Evolutionary conservation across 164 flowering plant species (phyloP).

Genomic region (Hamamelis virginiana): DNA sequence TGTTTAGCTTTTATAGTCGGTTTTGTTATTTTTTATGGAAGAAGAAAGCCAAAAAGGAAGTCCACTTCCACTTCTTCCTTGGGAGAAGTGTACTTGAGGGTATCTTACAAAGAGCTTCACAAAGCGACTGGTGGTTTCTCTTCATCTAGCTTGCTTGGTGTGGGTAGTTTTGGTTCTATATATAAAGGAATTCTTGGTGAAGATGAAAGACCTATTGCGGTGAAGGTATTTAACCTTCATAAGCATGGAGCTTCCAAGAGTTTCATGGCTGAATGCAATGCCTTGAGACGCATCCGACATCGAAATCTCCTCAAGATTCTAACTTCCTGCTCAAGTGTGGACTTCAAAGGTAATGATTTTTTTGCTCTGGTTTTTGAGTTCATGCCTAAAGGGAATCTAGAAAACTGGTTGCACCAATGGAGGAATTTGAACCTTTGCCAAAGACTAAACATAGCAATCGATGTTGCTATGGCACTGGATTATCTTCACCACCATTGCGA

Average conservation of each 20-base stretch:
- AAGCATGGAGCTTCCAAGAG: background rate
- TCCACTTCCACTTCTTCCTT: background rate
- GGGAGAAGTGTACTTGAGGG: background rate
- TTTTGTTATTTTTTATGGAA: background rate
- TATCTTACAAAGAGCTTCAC: slow-evolving; percentile 12
- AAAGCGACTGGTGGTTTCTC: slow-evolving; percentile 14
- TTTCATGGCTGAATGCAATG: slow-evolving; percentile 6
- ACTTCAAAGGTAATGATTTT: no score
- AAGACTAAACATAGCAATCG: slow-evolving; percentile 2
- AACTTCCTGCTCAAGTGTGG: slow-evolving; percentile 2
- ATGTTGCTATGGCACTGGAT: slow-evolving; percentile 6
- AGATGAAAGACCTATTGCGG: no score
- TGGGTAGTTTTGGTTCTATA: background rate
- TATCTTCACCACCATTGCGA: slow-evolving; percentile 11
- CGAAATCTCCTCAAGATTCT: slow-evolving; percentile 7
- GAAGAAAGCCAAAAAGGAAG: background rate
- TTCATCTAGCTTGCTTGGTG: slow-evolving; percentile 9
- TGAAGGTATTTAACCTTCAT: no score
- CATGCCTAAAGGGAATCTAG: slow-evolving; percentile 9
- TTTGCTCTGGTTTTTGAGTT: background rate
- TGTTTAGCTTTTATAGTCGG: background rate
- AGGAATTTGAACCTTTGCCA: background rate
- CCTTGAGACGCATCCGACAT: background rate
- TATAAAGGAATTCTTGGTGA: no score
- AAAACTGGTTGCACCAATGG: slow-evolving; percentile 1